These are phyloP conservation scores for Yamadazyma endophytica DNA, from an alignment of 805 yeast species.

Conservation along the genomic window DNA sequence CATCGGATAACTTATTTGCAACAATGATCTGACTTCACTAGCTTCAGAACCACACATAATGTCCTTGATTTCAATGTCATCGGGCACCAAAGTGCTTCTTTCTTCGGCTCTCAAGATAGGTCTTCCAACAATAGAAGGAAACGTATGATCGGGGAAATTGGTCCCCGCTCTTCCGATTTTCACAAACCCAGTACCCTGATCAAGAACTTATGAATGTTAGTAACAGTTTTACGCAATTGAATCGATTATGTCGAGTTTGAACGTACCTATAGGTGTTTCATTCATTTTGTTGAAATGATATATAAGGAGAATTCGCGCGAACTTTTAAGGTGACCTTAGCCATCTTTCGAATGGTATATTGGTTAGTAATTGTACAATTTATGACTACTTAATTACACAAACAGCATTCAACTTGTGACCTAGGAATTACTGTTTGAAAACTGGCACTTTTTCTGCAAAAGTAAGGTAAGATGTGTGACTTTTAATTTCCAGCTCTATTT, in stretches of 20 bases:
- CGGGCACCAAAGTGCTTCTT: constrained; percentile 50
- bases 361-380: too few species aligned
- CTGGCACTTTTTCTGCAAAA: constrained; percentile 57
- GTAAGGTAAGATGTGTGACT: constrained; percentile 92
- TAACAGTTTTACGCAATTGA: constrained; percentile 2
- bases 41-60: constrained; percentile 99
- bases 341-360: too few species aligned
- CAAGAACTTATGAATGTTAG: constrained; percentile 62
- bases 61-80: constrained; percentile 77
- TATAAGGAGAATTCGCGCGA: constrained; percentile 2
- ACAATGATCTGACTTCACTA: constrained; percentile 78
- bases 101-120: constrained; percentile 97
- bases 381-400: too few species aligned
- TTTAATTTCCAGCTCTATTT: constrained; percentile 79
- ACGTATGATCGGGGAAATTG: constrained; percentile 94
- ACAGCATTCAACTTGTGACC: too few species aligned
- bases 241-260: background rate
- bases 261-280: constrained; percentile 30
- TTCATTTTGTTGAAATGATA: constrained; percentile 14
- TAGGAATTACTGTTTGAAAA: too few species aligned
- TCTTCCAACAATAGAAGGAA: constrained; percentile 96
- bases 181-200: constrained; percentile 98
- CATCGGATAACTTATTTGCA: constrained; percentile 97
- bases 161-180: constrained; percentile 96
- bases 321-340: constrained; percentile 1